phyloP scores from a whole-genome alignment of 225 moss, liverwort and hornwort genomes.

The Rhytidiadelphus loreus region DNA sequence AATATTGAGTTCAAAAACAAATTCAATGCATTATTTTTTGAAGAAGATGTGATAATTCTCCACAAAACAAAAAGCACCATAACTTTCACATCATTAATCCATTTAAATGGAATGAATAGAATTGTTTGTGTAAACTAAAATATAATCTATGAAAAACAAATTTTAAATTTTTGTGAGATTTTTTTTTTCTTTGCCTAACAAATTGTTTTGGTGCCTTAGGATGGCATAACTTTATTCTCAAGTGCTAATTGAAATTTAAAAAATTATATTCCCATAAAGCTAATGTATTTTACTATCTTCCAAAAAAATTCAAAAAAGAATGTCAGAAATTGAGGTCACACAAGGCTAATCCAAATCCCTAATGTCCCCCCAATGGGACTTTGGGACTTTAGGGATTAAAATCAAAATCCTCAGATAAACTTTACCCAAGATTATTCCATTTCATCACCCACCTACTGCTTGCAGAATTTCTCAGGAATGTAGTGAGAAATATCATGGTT shows the following conservation, averaged over 20 bases:
- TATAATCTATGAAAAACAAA: background rate
- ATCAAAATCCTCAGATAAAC: too few species aligned
- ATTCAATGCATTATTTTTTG: background rate
- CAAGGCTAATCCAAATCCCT: background rate
- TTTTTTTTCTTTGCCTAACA: rapidly evolving
- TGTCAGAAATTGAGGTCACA: background rate
- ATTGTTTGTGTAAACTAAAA: background rate
- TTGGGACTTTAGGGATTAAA: too few species aligned
- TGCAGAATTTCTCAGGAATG: background rate
- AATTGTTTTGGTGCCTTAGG: background rate
- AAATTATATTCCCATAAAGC: background rate
- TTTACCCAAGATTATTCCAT: background rate
- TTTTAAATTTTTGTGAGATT: background rate
- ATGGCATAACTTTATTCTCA: background rate
- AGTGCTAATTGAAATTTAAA: rapidly evolving
- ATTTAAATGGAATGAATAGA: background rate
- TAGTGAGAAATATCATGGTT: background rate
- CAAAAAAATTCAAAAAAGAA: background rate
- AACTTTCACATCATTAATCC: background rate
- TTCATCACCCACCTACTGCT: background rate
- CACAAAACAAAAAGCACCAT: background rate
- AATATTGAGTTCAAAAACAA: background rate
- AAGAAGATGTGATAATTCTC: background rate
- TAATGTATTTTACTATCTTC: background rate
- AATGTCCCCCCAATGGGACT: background rate